Percentiles rank a stretch among this genome's conserved stretches.
These are phyloP conservation scores for Tagetes erecta DNA, from an alignment of 129 eudicot species.

Conservation along the genomic window DNA sequence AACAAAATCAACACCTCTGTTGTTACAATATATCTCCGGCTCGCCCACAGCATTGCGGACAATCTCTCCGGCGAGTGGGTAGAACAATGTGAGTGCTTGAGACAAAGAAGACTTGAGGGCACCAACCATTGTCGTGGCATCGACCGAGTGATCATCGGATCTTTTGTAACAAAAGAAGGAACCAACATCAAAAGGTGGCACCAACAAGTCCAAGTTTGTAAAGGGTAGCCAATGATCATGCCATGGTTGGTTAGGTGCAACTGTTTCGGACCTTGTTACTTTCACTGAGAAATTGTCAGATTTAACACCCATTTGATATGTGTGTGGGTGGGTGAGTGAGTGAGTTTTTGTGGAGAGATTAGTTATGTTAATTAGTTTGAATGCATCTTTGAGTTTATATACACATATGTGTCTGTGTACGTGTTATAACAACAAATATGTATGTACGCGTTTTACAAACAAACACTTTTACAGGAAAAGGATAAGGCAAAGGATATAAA, in stretches of 20 bases:
- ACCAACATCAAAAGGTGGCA: slow-evolving; percentile 36
- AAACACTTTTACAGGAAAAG: too few species aligned
- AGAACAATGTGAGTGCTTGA: slow-evolving; percentile 40
- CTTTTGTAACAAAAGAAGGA: slow-evolving; percentile 36
- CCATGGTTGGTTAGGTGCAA: slow-evolving; percentile 33
- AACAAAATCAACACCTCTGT: slow-evolving; percentile 50
- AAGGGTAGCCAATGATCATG: slow-evolving; percentile 42
- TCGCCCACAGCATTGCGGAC: slow-evolving; percentile 46
- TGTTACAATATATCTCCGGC: slow-evolving; percentile 50
- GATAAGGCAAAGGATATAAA: too few species aligned
- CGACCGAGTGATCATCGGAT: slow-evolving; percentile 12
- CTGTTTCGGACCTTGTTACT: slow-evolving; percentile 24
- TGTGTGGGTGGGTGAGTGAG: neutral
- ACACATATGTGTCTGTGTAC: too few species aligned
- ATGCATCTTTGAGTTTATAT: too few species aligned
- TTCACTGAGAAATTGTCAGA: slow-evolving; percentile 25
- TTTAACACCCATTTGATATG: slow-evolving; percentile 27
- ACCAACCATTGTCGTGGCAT: slow-evolving; percentile 25
- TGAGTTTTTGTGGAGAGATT: neutral
- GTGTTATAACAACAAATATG: too few species aligned
- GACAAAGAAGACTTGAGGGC: slow-evolving; percentile 32
- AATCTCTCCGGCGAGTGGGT: slow-evolving; percentile 48
- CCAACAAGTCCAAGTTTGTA: slow-evolving; percentile 33
- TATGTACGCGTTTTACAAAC: too few species aligned
- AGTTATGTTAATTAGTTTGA: neutral